These are phyloP conservation scores for Lepidium didymum DNA, from an alignment of 345 rosid genomes.

Conservation along the genomic window DNA sequence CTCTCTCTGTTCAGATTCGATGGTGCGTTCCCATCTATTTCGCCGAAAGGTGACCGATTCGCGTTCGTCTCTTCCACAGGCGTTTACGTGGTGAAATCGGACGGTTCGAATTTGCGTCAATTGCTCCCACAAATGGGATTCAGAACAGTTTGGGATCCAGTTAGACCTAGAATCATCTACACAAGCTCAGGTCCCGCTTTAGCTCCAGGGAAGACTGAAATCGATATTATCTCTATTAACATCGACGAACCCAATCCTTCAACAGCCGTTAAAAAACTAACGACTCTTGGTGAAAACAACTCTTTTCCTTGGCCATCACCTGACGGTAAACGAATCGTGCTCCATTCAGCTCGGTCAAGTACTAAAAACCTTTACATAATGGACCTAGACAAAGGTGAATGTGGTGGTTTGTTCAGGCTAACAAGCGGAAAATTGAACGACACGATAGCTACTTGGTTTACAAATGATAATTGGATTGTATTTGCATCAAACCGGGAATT, in stretches of 20 bases:
- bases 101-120: conserved; percentile 54
- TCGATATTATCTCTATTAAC: conserved; percentile 57
- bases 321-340: conserved; percentile 70
- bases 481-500: conserved; percentile 65
- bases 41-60: conserved; percentile 66
- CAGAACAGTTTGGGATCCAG: conserved; percentile 71
- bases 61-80: conserved; percentile 67
- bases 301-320: conserved; percentile 84
- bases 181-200: conserved; percentile 64
- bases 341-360: conserved; percentile 72
- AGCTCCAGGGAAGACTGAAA: conserved; percentile 41
- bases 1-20: conserved; percentile 67
- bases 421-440: conserved; percentile 81
- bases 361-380: conserved; percentile 71
- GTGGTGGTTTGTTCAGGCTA: conserved; percentile 44
- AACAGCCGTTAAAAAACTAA: conserved; percentile 38
- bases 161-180: conserved; percentile 52
- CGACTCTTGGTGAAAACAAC: conserved; percentile 58
- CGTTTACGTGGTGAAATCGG: conserved; percentile 52
- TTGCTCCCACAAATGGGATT: conserved; percentile 45
- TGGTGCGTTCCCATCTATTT: conserved; percentile 79
- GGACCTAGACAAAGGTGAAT: conserved; percentile 65
- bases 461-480: conserved; percentile 64
- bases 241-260: conserved; percentile 33
- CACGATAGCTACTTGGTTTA: conserved; percentile 90